Percentiles rank a stretch among this genome's conserved stretches.
Conservation (phyloP, 768 basidiomycete genomes). For the Tulasnella sp. region DNA sequence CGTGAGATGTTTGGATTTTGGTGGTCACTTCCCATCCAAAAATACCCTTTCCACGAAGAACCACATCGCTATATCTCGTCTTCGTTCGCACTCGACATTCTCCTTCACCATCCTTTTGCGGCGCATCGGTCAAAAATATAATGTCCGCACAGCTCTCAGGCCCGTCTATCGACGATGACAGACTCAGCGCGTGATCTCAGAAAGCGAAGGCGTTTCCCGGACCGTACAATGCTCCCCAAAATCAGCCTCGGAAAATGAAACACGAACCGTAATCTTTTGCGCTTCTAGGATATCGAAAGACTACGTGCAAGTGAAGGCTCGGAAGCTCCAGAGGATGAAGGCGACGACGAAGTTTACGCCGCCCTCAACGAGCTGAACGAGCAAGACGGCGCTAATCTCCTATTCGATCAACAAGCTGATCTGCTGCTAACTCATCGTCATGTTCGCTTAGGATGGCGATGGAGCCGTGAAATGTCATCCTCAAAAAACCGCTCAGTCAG, state of each 20-base stretch:
- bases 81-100: background rate
- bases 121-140: background rate
- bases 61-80: background rate
- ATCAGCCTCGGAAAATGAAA: background rate
- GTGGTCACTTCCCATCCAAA: background rate
- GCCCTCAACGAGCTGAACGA: slow-evolving; percentile 49
- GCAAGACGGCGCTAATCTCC: background rate
- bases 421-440: background rate
- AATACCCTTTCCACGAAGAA: background rate
- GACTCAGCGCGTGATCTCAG: slow-evolving; percentile 77
- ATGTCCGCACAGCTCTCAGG: background rate
- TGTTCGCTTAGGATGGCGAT: background rate
- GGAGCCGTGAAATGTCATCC: slow-evolving; percentile 20
- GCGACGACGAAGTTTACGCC: slow-evolving; percentile 40
- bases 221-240: background rate
- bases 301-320: slow-evolving; percentile 47
- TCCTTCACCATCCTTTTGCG: background rate
- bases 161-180: slow-evolving; percentile 52
- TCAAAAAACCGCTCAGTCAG: slow-evolving; percentile 28
- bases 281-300: slow-evolving; percentile 39
- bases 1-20: slow-evolving; percentile 3
- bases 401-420: background rate
- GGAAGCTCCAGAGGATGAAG: slow-evolving; percentile 57
- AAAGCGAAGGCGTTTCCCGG: slow-evolving; percentile 78
- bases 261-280: background rate